Evolutionary conservation across 768 basidiomycete genomes (phyloP).

Genomic region (Boletus rufocinnamomeus): DNA sequence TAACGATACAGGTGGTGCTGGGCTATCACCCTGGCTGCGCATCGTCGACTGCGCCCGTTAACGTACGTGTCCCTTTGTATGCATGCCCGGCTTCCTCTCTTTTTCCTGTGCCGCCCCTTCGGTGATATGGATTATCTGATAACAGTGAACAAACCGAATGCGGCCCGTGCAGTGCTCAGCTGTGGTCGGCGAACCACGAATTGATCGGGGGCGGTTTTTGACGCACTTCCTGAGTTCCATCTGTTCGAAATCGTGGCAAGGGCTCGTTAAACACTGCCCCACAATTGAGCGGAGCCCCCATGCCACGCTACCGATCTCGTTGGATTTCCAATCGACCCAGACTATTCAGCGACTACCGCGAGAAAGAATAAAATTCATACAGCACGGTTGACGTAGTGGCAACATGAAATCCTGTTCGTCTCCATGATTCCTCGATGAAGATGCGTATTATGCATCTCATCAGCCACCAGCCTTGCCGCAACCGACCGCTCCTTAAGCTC

Average conservation of each 20-base stretch:
- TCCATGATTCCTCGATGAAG: constrained; percentile 14
- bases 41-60: constrained; percentile 19
- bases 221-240: constrained; percentile 18
- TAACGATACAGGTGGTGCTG: neutral
- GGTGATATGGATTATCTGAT: constrained; percentile 22
- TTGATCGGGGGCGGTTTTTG: constrained; percentile 30
- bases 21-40: constrained; percentile 23
- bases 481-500: constrained; percentile 28
- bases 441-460: constrained; percentile 10
- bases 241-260: constrained; percentile 23
- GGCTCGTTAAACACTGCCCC: constrained; percentile 28
- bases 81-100: neutral
- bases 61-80: constrained; percentile 6
- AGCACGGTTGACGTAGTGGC: constrained; percentile 5
- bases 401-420: constrained; percentile 12
- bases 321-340: constrained; percentile 11
- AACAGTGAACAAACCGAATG: constrained; percentile 3
- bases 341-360: constrained; percentile 22
- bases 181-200: constrained; percentile 31
- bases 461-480: constrained; percentile 12
- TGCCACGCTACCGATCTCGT: constrained; percentile 10
- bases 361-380: neutral
- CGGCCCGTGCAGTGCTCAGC: constrained; percentile 23
- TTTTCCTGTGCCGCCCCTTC: constrained; percentile 10
- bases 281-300: constrained; percentile 9